Conservation (phyloP, 2,329 filamentous ascomycete genomes). For the Epichloe brachyelytri region DNA sequence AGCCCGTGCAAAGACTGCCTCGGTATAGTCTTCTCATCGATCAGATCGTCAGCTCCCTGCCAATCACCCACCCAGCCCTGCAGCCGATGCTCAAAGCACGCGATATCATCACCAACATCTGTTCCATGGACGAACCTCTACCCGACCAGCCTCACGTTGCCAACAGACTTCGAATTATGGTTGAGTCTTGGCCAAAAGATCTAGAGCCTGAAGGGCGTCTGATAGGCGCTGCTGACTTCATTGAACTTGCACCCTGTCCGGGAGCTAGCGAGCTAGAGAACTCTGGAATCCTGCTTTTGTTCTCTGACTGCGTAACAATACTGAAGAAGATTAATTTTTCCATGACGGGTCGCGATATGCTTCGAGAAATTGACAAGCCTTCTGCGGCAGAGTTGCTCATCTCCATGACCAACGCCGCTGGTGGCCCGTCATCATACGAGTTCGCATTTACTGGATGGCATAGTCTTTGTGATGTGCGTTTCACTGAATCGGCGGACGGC, state of each 20-base stretch:
- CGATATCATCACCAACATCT: slow-evolving; percentile 92
- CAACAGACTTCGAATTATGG: slow-evolving; percentile 60
- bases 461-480: slow-evolving; percentile 53
- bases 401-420: slow-evolving; percentile 50
- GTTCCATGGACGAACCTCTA: slow-evolving; percentile 67
- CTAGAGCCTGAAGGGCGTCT: slow-evolving; percentile 65
- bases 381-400: slow-evolving; percentile 50
- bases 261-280: slow-evolving; percentile 30
- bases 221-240: slow-evolving; percentile 67
- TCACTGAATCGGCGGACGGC: slow-evolving; percentile 57
- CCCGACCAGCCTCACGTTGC: slow-evolving; percentile 61
- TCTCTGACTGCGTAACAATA: slow-evolving; percentile 68
- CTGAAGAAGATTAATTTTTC: slow-evolving; percentile 55
- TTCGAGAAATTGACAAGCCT: slow-evolving; percentile 77
- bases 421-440: slow-evolving; percentile 51
- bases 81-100: slow-evolving; percentile 74
- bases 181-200: slow-evolving; percentile 63
- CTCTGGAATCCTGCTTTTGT: slow-evolving; percentile 66
- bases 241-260: slow-evolving; percentile 59
- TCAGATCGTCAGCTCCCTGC: slow-evolving; percentile 78
- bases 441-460: slow-evolving; percentile 66
- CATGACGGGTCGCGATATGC: slow-evolving; percentile 60
- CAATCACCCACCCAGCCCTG: slow-evolving; percentile 73
- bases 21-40: slow-evolving; percentile 95
- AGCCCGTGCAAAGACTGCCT: slow-evolving; percentile 87